A percentile compares a stretch with the other conserved stretches of the same genome.
Conservation (phyloP, 78 protist species). For the Dictyostelium citrinum region DNA sequence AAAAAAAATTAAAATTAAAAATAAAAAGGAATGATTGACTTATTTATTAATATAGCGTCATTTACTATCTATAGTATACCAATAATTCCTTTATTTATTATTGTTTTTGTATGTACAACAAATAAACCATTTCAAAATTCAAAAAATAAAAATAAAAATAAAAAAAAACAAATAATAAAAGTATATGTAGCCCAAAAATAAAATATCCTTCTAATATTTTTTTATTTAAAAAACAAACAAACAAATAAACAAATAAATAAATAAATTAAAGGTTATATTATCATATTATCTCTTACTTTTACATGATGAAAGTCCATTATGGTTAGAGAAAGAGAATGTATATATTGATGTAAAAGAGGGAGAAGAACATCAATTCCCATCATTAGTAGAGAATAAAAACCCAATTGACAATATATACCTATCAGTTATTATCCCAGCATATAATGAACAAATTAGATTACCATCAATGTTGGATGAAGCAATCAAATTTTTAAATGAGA, state of each 20-base stretch:
- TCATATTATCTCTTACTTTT: constrained; percentile 30
- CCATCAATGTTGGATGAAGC: constrained; percentile 69
- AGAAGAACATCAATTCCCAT: background rate
- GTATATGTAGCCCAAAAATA: background rate
- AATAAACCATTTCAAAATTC: background rate
- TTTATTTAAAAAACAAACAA: no score
- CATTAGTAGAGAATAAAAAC: background rate
- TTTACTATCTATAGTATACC: background rate
- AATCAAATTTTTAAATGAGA: constrained; percentile 9
- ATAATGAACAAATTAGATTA: constrained; percentile 81
- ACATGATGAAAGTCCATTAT: constrained; percentile 44
- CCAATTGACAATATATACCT: constrained; percentile 16
- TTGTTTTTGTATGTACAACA: background rate
- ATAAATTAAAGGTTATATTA: background rate
- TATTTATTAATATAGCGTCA: background rate
- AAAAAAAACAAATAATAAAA: background rate
- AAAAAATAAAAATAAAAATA: background rate
- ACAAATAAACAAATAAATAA: background rate
- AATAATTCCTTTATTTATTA: background rate
- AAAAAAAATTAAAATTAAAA: background rate
- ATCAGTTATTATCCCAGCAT: constrained; percentile 84
- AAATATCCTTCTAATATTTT: background rate
- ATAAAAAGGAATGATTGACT: background rate
- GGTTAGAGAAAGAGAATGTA: constrained; percentile 40
- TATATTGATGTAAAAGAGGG: constrained; percentile 37